A percentile compares a stretch with the other conserved stretches of the same genome.
These are phyloP conservation scores for Tylopilus subfusipes DNA, from an alignment of 768 basidiomycete genomes.

Conservation along the genomic window DNA sequence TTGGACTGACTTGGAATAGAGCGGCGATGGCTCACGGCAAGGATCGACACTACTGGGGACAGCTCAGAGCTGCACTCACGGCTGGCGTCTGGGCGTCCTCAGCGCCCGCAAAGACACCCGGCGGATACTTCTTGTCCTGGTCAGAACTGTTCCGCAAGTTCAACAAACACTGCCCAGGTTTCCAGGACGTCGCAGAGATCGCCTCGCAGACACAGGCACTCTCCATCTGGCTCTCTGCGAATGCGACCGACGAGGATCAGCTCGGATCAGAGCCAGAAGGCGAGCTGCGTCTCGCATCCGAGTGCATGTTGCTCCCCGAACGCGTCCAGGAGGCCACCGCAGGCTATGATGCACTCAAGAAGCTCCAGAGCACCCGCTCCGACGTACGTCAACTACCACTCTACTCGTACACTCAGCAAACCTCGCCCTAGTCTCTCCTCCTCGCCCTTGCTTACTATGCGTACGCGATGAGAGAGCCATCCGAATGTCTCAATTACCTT, in stretches of 20 bases:
- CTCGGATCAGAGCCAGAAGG: slow-evolving; percentile 43
- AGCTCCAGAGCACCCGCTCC: slow-evolving; percentile 45
- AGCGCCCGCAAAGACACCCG: slow-evolving; percentile 57
- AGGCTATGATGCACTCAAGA: slow-evolving; percentile 54
- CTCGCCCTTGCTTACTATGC: slow-evolving; percentile 76
- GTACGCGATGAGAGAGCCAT: slow-evolving; percentile 67
- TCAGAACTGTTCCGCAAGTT: slow-evolving; percentile 80
- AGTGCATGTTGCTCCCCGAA: slow-evolving; percentile 55
- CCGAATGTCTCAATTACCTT: slow-evolving; percentile 60
- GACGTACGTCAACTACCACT: slow-evolving; percentile 48
- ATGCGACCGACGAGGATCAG: slow-evolving; percentile 52
- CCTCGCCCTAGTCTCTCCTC: slow-evolving; percentile 52
- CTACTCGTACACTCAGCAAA: slow-evolving; percentile 2
- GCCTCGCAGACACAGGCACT: slow-evolving; percentile 66
- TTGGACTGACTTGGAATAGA: not conserved
- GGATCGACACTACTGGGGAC: slow-evolving; percentile 74
- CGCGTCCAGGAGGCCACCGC: slow-evolving; percentile 52
- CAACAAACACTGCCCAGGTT: slow-evolving; percentile 75
- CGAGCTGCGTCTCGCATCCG: slow-evolving; percentile 40
- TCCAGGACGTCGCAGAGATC: slow-evolving; percentile 57
- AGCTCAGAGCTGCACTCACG: slow-evolving; percentile 66
- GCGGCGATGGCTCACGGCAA: slow-evolving; percentile 47
- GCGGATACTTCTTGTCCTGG: slow-evolving; percentile 60
- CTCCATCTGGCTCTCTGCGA: slow-evolving; percentile 50
- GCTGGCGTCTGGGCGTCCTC: slow-evolving; percentile 69